A percentile compares a stretch with the other conserved stretches of the same genome.
phyloP scores from a whole-genome alignment of 495 filamentous ascomycete species.

The Xylaria cubensis region DNA sequence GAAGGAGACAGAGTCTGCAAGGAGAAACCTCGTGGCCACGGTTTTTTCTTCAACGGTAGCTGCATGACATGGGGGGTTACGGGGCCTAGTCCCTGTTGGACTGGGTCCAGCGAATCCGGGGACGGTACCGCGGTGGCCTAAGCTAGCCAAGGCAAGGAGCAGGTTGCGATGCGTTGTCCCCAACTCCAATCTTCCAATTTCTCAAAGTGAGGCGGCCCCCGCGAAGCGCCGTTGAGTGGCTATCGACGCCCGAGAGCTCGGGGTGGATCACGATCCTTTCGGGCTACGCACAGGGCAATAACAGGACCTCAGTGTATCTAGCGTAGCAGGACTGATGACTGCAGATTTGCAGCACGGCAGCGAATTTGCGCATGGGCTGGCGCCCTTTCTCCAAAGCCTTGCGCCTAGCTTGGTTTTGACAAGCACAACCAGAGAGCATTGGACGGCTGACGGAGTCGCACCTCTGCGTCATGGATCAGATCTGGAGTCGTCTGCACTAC shows the following conservation, averaged over 20 bases:
- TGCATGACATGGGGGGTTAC: conserved; percentile 38
- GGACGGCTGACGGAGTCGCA: conserved; percentile 12
- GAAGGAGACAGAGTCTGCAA: conserved; percentile 36
- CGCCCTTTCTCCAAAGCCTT: conserved; percentile 18
- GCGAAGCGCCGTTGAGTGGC: conserved; percentile 39
- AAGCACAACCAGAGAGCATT: conserved; percentile 13
- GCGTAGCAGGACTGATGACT: conserved; percentile 19
- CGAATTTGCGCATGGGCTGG: conserved; percentile 13
- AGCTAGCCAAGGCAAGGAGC: conserved; percentile 23
- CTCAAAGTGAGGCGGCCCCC: conserved; percentile 41
- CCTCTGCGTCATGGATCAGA: conserved; percentile 15
- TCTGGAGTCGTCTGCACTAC: conserved; percentile 26
- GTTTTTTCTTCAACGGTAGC: conserved; percentile 36
- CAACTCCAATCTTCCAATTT: conserved; percentile 22
- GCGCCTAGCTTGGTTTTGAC: conserved; percentile 21
- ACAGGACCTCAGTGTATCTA: not conserved
- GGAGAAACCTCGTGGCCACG: conserved; percentile 44
- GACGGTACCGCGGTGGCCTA: conserved; percentile 29
- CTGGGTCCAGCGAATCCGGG: conserved; percentile 38
- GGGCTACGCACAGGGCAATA: conserved; percentile 18
- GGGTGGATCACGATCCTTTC: conserved; percentile 33
- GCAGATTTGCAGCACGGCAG: conserved; percentile 20
- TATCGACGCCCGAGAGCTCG: conserved; percentile 30
- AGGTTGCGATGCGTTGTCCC: conserved; percentile 39
- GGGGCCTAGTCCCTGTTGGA: conserved; percentile 39